Percentiles rank a stretch among this genome's conserved stretches.
These are phyloP conservation scores for Curvularia sp. DNA, from an alignment of 2,329 filamentous ascomycete species.

Conservation along the genomic window DNA sequence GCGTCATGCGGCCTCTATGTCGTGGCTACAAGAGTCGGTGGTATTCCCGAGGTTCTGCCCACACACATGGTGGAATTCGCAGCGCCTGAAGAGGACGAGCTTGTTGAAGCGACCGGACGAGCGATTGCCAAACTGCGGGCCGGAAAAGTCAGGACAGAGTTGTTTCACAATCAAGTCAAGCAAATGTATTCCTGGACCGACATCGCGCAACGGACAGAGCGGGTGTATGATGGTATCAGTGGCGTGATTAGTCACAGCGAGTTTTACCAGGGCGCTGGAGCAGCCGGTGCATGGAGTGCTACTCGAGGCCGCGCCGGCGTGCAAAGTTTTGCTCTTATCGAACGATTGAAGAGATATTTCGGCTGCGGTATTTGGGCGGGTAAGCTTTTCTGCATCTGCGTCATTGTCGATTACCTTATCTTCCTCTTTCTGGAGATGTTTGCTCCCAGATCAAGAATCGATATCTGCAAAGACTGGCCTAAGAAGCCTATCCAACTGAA, in stretches of 20 bases:
- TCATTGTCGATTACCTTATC: slow-evolving; percentile 90
- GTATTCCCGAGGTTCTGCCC: slow-evolving; percentile 94
- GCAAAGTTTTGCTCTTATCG: slow-evolving; percentile 90
- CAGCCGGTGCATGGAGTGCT: slow-evolving; percentile 70
- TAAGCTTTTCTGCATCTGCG: slow-evolving; percentile 94
- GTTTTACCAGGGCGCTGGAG: slow-evolving; percentile 83
- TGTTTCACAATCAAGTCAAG: slow-evolving; percentile 95
- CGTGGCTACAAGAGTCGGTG: slow-evolving; percentile 94
- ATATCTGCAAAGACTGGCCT: slow-evolving; percentile 91
- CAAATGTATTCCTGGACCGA: slow-evolving; percentile 99
- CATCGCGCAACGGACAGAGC: slow-evolving; percentile 89
- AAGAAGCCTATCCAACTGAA: slow-evolving; percentile 62
- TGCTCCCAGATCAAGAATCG: slow-evolving; percentile 84
- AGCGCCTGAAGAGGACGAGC: slow-evolving; percentile 93
- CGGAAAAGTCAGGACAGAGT: slow-evolving; percentile 87
- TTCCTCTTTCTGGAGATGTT: slow-evolving; percentile 87
- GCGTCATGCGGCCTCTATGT: slow-evolving; percentile 96
- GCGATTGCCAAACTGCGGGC: slow-evolving; percentile 87
- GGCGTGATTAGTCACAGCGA: slow-evolving; percentile 85
- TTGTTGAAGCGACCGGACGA: slow-evolving; percentile 86
- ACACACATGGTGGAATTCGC: slow-evolving; percentile 98
- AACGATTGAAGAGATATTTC: slow-evolving; percentile 94
- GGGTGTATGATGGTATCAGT: slow-evolving; percentile 92
- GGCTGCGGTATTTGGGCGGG: slow-evolving; percentile 98
- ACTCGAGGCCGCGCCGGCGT: slow-evolving; percentile 72